Conservation (phyloP, 768 basidiomycete genomes). For the Sarcomyxa edulis region DNA sequence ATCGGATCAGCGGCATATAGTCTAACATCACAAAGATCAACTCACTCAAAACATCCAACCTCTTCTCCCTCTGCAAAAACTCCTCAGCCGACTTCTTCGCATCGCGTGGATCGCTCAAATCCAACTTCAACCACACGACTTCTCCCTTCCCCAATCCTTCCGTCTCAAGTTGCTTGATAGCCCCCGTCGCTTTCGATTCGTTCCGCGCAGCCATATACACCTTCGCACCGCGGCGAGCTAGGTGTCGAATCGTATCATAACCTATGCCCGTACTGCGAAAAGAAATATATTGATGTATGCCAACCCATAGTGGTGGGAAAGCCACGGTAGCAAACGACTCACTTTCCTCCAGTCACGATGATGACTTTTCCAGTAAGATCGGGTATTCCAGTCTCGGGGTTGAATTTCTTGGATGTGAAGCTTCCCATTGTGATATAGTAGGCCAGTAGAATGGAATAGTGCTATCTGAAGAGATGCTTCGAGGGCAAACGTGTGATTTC, state of each 20-base stretch:
- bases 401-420: constrained; percentile 19
- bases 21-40: constrained; percentile 1
- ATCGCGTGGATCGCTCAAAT: constrained; percentile 41
- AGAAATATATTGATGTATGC: not conserved
- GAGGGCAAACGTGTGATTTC: too few species aligned
- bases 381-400: constrained; percentile 34
- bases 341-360: constrained; percentile 59
- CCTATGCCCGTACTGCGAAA: constrained; percentile 28
- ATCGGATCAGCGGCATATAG: not conserved
- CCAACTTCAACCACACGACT: constrained; percentile 44
- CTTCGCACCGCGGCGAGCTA: constrained; percentile 50
- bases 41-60: constrained; percentile 52
- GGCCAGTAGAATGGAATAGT: too few species aligned
- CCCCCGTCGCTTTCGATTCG: constrained; percentile 37
- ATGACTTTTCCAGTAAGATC: constrained; percentile 46
- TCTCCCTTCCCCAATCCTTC: constrained; percentile 44
- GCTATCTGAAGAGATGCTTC: too few species aligned
- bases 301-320: not conserved
- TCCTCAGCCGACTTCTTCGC: constrained; percentile 45
- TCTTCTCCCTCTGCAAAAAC: constrained; percentile 41
- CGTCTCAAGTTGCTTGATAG: constrained; percentile 38
- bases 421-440: too few species aligned
- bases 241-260: constrained; percentile 42
- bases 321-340: constrained; percentile 11
- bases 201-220: constrained; percentile 54